Percentiles rank a stretch among this genome's conserved stretches.
Evolutionary conservation across 768 basidiomycete genomes (phyloP).

Genomic region (Xerocomus potaroensis): DNA sequence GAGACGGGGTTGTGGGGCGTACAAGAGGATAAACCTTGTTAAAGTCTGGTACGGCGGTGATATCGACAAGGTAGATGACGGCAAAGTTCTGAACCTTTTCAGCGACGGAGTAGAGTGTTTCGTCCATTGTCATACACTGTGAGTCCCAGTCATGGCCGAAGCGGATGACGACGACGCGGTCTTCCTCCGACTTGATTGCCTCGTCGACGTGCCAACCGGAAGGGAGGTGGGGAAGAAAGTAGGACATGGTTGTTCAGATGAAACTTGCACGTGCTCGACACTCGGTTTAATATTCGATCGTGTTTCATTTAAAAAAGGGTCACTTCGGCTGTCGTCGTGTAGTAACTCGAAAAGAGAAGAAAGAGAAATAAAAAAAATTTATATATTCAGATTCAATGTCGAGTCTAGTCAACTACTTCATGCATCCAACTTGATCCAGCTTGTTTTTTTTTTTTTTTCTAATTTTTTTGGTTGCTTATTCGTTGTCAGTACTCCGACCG

Average conservation of each 20-base stretch:
- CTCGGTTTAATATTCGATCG: not conserved
- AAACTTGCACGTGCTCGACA: not conserved
- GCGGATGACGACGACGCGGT: slow-evolving; percentile 88
- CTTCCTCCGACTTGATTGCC: slow-evolving; percentile 97
- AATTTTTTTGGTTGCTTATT: slow-evolving; percentile 29
- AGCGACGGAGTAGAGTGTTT: slow-evolving; percentile 85
- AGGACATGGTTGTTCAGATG: slow-evolving; percentile 51
- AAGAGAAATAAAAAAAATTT: no score
- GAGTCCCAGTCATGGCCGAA: slow-evolving; percentile 94
- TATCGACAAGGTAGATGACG: slow-evolving; percentile 93
- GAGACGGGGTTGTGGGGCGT: no score
- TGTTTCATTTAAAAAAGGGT: not conserved
- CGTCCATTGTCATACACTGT: slow-evolving; percentile 99
- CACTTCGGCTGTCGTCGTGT: not conserved
- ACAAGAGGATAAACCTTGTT: slow-evolving; percentile 96
- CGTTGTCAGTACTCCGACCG: slow-evolving; percentile 24
- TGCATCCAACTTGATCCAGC: no score
- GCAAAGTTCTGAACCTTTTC: slow-evolving; percentile 99
- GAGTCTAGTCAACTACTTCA: no score
- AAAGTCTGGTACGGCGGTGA: slow-evolving; percentile 96
- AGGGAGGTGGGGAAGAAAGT: slow-evolving; percentile 83
- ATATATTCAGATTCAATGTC: no score
- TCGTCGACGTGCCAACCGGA: slow-evolving; percentile 99
- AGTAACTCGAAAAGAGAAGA: not conserved
- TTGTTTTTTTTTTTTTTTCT: no score